Percentiles rank a stretch among this genome's conserved stretches.
Conservation (phyloP, 1,284 basidiomycete species). For the Cutaneotrichosporon cutaneum region DNA sequence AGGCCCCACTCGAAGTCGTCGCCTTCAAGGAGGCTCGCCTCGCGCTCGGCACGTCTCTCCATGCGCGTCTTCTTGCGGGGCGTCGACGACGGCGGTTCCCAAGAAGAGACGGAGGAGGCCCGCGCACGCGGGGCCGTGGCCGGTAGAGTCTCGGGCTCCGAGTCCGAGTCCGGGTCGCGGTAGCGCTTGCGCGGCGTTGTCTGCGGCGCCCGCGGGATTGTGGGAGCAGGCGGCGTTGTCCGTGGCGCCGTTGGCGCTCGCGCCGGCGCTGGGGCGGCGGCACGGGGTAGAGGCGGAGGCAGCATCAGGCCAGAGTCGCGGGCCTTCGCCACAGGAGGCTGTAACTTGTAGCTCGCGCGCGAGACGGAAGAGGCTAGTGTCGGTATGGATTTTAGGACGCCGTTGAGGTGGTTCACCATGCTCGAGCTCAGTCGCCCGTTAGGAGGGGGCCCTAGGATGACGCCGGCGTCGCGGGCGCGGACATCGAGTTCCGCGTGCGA, state of each 20-base stretch:
- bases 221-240: neutral
- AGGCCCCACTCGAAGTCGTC: slow-evolving; percentile 45
- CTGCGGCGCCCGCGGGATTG: neutral
- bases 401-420: neutral
- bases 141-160: neutral
- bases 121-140: neutral
- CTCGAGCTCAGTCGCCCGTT: neutral
- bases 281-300: neutral
- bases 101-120: neutral
- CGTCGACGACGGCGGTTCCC: neutral
- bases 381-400: neutral
- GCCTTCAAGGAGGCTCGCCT: slow-evolving; percentile 5
- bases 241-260: neutral
- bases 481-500: neutral
- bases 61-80: slow-evolving; percentile 21
- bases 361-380: neutral
- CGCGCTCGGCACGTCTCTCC: slow-evolving; percentile 20
- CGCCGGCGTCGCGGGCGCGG: neutral
- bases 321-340: neutral
- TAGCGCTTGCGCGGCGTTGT: slow-evolving; percentile 13
- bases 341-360: neutral
- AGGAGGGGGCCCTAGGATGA: neutral
- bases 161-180: neutral
- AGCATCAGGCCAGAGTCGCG: neutral
- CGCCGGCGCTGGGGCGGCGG: neutral